These are phyloP conservation scores for Tetragonia tetragonoides DNA, from an alignment of 148 eudicot species.

Conservation along the genomic window DNA sequence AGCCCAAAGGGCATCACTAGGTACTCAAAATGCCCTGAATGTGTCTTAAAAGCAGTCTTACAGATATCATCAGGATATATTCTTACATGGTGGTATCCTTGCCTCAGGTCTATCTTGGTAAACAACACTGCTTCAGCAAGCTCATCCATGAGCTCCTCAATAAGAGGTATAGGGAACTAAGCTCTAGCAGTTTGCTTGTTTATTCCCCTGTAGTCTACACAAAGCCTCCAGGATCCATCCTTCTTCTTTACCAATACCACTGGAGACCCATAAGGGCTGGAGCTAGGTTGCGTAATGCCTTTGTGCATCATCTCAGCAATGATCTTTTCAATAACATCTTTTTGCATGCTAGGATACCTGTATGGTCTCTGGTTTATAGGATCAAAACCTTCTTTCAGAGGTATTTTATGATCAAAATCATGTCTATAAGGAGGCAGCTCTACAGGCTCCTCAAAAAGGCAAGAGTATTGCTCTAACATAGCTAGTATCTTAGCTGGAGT, in stretches of 20 bases:
- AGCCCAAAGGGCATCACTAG: too few species aligned
- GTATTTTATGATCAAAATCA: neutral
- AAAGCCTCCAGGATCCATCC: neutral
- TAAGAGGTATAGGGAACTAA: neutral
- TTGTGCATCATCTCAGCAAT: neutral
- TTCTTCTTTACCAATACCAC: neutral
- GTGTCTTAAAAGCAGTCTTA: too few species aligned
- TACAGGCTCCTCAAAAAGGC: too few species aligned
- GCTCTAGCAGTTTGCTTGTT: neutral
- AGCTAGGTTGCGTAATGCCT: neutral
- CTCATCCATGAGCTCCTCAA: neutral
- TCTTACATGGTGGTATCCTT: too few species aligned
- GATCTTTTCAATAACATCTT: neutral
- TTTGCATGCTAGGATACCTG: neutral
- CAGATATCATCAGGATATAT: too few species aligned
- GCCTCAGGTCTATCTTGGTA: too few species aligned
- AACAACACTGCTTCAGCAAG: too few species aligned
- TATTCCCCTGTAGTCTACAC: neutral
- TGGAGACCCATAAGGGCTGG: conserved; percentile 4
- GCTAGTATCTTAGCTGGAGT: too few species aligned
- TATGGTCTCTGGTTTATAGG: neutral
- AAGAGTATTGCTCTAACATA: too few species aligned
- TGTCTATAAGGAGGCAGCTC: too few species aligned
- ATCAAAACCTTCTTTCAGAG: neutral
- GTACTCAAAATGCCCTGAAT: too few species aligned